Conservation (phyloP, 2,329 filamentous ascomycete genomes). For the Botrytis aclada region DNA sequence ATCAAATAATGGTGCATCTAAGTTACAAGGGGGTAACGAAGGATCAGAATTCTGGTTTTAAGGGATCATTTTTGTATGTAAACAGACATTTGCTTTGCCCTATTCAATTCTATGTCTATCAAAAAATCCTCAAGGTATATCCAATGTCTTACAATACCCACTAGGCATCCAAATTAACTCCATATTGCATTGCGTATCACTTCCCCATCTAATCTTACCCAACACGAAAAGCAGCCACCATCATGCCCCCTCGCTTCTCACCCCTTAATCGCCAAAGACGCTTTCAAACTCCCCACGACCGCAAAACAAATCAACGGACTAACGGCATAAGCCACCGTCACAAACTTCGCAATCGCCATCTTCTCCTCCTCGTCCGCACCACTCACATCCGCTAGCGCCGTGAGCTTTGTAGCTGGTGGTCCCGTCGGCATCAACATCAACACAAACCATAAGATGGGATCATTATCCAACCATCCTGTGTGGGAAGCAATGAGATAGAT, state of each 20-base stretch:
- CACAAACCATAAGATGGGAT: slow-evolving; percentile 66
- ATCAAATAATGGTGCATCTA: background rate
- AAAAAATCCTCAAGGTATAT: background rate
- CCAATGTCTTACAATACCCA: background rate
- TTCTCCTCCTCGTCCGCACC: slow-evolving; percentile 42
- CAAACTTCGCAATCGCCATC: slow-evolving; percentile 43
- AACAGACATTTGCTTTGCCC: background rate
- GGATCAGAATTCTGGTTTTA: background rate
- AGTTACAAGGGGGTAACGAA: background rate
- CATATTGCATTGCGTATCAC: too few species aligned
- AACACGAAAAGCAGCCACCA: background rate
- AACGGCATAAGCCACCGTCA: slow-evolving; percentile 43
- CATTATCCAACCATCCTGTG: slow-evolving; percentile 50
- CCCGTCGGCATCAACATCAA: slow-evolving; percentile 49
- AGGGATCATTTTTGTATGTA: background rate
- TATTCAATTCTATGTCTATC: background rate
- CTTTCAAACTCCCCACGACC: slow-evolving; percentile 40
- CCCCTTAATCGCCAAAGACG: slow-evolving; percentile 33
- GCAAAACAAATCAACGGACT: slow-evolving; percentile 41
- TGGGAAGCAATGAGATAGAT: slow-evolving; percentile 54
- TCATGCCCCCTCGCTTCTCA: background rate
- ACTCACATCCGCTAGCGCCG: slow-evolving; percentile 46
- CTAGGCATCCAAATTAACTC: background rate
- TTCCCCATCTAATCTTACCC: background rate
- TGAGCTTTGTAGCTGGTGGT: slow-evolving; percentile 47